Evolutionary conservation across 257 asterid genomes (phyloP), one percentile per base, ranked within the genome.

Genomic region (Solanum sitiens): DNA sequence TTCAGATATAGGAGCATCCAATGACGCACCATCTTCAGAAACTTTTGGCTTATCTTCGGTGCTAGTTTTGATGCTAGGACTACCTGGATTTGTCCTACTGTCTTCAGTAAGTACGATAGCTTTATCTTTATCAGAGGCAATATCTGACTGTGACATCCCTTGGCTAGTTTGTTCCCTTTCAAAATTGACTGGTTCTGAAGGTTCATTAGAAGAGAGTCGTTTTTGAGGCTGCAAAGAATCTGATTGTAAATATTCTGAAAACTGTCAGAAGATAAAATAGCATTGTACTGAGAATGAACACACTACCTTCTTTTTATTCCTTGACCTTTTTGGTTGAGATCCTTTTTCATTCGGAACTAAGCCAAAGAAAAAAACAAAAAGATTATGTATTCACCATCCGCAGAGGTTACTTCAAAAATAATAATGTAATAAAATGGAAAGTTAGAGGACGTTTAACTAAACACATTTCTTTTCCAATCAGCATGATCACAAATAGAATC

Each of bases 231-330:
- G 92, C 70, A 92, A 86, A 87, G 80, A 87, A 89, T 32, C 84
- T 86, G 77, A 56, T 80, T 87, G 83, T 94, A 67, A 89, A n/a
- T 37, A 89, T 74, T 42, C 86, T 89, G 84, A 33, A 89, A 88
- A 35, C 83, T 21, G 63, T 61, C 77, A 56, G 84, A 77, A 10
- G 59, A 68, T 18, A 65, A 80, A 61, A 86, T 33, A 87, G 12
- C 88, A 83, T 61, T 72, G 61, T 68, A 25, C 40, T 4, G 88
- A 82, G 20, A 84, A 87, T 21, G 86, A 65, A 35, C 83, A 71
- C 63, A 83, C 72, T 92, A 97, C 99, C 99, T 94, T 95, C 87
- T 90, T 86, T 91, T 92, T 96, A 71, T 93, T 91, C 90, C 92
- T 93, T 84, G 93, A 82, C 88, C 90, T 94, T 93, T 92, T 94